A percentile compares a stretch with the other conserved stretches of the same genome.
Conservation (phyloP, 352 stramenopile genomes). For the Phytopythium helicoides region DNA sequence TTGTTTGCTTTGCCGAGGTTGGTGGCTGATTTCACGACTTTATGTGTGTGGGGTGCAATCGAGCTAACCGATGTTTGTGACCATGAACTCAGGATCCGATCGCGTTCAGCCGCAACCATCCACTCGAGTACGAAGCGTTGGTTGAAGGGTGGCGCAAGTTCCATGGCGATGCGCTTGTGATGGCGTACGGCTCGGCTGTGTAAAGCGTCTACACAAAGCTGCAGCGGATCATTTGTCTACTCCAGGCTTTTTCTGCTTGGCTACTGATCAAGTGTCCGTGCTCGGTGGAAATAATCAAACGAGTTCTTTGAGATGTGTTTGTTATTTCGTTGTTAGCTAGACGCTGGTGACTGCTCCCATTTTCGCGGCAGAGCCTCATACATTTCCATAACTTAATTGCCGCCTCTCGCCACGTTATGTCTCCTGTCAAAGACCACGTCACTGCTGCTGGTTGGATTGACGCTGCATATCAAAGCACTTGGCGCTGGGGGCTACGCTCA, state of each 20-base stretch:
- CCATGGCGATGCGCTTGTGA: conserved; percentile 67
- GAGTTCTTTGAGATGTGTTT: neutral
- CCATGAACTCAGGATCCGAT: conserved; percentile 44
- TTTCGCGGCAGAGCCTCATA: neutral
- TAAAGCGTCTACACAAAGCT: conserved; percentile 25
- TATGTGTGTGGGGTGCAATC: conserved; percentile 9
- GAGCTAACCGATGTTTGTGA: no score
- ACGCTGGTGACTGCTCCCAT: neutral
- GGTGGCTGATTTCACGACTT: conserved; percentile 2
- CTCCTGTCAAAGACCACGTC: neutral
- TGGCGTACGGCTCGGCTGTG: conserved; percentile 65
- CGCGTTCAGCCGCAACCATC: conserved; percentile 81
- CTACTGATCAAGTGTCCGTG: neutral
- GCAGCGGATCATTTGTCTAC: conserved; percentile 1
- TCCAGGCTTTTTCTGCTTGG: no score
- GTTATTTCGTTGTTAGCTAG: no score
- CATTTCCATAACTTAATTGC: neutral
- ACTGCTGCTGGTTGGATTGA: conserved; percentile 12
- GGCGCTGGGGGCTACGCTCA: conserved; percentile 29
- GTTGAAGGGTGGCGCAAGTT: conserved; percentile 81
- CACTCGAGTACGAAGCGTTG: conserved; percentile 75
- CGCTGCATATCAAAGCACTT: conserved; percentile 36
- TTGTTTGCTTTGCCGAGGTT: conserved; percentile 88
- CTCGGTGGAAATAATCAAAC: neutral
- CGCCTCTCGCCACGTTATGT: neutral